Evolutionary conservation across 768 basidiomycete species (phyloP), one percentile per base, ranked within the genome.

Genomic region (Boletus eberwhitei): DNA sequence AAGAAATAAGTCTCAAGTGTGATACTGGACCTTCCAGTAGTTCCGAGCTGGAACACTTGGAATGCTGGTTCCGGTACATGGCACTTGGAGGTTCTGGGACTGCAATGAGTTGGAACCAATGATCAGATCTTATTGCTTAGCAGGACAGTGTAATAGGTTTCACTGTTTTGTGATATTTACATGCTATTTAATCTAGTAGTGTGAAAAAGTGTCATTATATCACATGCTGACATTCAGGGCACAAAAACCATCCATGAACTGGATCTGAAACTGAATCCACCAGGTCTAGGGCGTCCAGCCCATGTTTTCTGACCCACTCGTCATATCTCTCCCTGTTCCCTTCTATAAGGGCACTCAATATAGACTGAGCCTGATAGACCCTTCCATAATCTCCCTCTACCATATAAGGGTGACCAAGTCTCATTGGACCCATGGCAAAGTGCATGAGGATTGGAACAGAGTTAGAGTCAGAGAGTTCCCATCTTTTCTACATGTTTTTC

Each of bases 331-430:
- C 16, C 0, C n/a, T 9, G 7, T 56, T 50, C 11, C 50, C 50
- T 22, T 5, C 12, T 4, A 38, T 26, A 3, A 56, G 38, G 14
- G 55, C 55, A 37, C 2, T 52, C 19, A 56, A 32, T 52, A 52
- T 52, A 8, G 45, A 52, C 40, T 56, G 55, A 36, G 55, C 55
- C 35, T 56, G 50, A 19, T 56, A 56, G 2, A 52, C 50, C n/a
- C 5, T 47, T 5, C 29, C 17, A 38, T 52, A 52, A 31, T 48
- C 26, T n/a, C 50, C 50, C 35, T 56, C 40, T 0, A 52, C 35
- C 0, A 0, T 29, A 29, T 56, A 11, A 42, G 26, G 45, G 4
- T 41, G 7, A 11, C 55, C 45, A 35, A 35, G 34, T 37, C 50
- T 56, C 35, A 56, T 56, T 0, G 1, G 1, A 37, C 45, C 34